Evolutionary conservation across 2,329 filamentous ascomycete species (phyloP).

Genomic region (Cytospora chrysosperma): DNA sequence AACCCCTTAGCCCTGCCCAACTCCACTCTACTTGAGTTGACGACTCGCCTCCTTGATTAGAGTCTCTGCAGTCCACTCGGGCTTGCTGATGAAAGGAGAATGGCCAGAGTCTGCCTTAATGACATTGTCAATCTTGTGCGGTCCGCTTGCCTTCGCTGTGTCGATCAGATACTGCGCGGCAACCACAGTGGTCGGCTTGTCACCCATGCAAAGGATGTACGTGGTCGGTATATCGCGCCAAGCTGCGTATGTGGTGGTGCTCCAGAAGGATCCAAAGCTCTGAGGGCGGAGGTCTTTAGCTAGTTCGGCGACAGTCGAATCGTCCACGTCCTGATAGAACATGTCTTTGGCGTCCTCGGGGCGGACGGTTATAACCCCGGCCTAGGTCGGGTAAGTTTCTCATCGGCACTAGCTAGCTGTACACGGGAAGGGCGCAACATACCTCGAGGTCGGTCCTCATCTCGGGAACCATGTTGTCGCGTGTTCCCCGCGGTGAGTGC

Average conservation of each 20-base stretch:
- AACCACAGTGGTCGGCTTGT: neutral
- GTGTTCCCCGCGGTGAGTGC: slow-evolving; percentile 26
- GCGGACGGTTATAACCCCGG: slow-evolving; percentile 25
- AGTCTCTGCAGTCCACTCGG: slow-evolving; percentile 22
- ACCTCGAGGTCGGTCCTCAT: slow-evolving; percentile 28
- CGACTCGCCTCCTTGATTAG: neutral
- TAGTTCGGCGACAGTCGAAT: slow-evolving; percentile 24
- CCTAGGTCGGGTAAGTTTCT: neutral
- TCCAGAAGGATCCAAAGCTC: slow-evolving; percentile 28
- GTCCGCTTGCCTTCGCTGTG: neutral
- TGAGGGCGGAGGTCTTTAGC: slow-evolving; percentile 27
- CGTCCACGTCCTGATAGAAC: slow-evolving; percentile 30
- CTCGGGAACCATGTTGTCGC: slow-evolving; percentile 26
- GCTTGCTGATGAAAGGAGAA: neutral
- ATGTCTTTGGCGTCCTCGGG: slow-evolving; percentile 28
- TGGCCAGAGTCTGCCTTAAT: neutral
- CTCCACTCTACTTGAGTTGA: neutral
- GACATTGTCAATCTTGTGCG: neutral
- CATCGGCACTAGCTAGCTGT: neutral
- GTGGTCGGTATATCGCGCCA: slow-evolving; percentile 23
- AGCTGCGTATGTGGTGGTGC: slow-evolving; percentile 28
- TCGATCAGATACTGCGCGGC: neutral
- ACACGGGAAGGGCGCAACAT: neutral
- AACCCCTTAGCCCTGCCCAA: no score
- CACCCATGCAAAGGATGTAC: neutral